A percentile compares a stretch with the other conserved stretches of the same genome.
Evolutionary conservation across 2,329 filamentous ascomycete species (phyloP).

Genomic region (Monilinia aucupariae): DNA sequence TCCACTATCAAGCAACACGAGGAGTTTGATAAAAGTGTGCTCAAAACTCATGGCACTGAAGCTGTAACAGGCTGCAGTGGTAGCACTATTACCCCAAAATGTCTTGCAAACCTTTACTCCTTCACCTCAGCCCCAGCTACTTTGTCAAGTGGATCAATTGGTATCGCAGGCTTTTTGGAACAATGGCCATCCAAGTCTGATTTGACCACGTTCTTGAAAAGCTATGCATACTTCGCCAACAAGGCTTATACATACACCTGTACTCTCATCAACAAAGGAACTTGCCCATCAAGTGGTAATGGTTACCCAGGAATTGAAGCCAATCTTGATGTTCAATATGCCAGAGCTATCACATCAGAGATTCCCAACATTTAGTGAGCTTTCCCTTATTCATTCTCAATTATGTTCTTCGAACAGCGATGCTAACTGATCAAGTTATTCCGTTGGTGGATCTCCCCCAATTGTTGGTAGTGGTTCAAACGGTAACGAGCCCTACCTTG

Average conservation of each 20-base stretch:
- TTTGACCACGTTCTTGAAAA: constrained; percentile 30
- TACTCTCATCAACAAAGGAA: constrained; percentile 32
- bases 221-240: constrained; percentile 27
- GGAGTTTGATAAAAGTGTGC: constrained; percentile 16
- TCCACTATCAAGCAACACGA: constrained; percentile 24
- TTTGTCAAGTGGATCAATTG: constrained; percentile 27
- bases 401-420: background rate
- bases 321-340: constrained; percentile 55
- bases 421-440: constrained; percentile 37
- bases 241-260: constrained; percentile 35
- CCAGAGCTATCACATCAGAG: constrained; percentile 49
- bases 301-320: constrained; percentile 40
- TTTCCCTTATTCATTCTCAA: background rate
- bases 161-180: constrained; percentile 32
- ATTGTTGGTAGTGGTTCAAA: constrained; percentile 44
- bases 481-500: constrained; percentile 64
- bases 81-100: constrained; percentile 30
- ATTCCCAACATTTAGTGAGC: constrained; percentile 45
- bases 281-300: constrained; percentile 28
- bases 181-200: constrained; percentile 30
- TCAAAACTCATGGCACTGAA: constrained; percentile 16
- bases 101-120: constrained; percentile 32
- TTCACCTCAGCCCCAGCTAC: constrained; percentile 23
- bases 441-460: constrained; percentile 50
- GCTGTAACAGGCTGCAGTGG: constrained; percentile 30